Evolutionary conservation across 1,284 basidiomycete genomes (phyloP), one percentile per base, ranked within the genome.

Genomic region (Puccinia hordei): DNA sequence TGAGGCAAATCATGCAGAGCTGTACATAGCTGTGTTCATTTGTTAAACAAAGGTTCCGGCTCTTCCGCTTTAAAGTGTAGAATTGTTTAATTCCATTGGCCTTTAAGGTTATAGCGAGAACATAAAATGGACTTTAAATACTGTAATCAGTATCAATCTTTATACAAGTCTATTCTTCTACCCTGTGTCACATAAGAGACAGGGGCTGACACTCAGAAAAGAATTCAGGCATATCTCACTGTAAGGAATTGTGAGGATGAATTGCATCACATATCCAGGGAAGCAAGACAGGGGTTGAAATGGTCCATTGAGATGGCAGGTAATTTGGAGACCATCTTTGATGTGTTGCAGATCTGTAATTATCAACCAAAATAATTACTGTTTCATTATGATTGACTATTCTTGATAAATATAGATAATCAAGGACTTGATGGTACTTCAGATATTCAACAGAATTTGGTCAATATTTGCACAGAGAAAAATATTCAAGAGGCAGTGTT

Each of bases 251-350:
- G 51, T 19, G 22, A 55, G 0, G 71, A 73, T n/a, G 51, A 73
- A 41, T 19, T 51, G 35, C 24, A 19, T 1, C 44, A 30, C 24
- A 53, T 73, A 10, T 38, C 46, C 35, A 2, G 71, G 24, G 71
- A 51, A 53, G 49, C 55, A 17, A 46, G 71, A 35, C 71, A 73
- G 46, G 35, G 35, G 0, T 13, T 73, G 0, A 73, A 73, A 12
- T 73, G 49, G 71, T 27, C 69, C 1, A 30, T 72, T 8, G 17
- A 38, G 9, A 35, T 38, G 19, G 38, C 61, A 35, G 17, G 12
- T 6, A 35, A 38, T 19, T 2, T 65, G 19, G n/a, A 61, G 24
- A 13, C 4, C 27, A n/a, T 61, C 30, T 35, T 30, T 4, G 12
- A 61, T 27, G 9, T 27, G 4, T 61, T 61, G 57, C n/a, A 15